These are phyloP conservation scores for Cicer arietinum DNA, from an alignment of 306 rosid genomes.

Conservation along the genomic window DNA sequence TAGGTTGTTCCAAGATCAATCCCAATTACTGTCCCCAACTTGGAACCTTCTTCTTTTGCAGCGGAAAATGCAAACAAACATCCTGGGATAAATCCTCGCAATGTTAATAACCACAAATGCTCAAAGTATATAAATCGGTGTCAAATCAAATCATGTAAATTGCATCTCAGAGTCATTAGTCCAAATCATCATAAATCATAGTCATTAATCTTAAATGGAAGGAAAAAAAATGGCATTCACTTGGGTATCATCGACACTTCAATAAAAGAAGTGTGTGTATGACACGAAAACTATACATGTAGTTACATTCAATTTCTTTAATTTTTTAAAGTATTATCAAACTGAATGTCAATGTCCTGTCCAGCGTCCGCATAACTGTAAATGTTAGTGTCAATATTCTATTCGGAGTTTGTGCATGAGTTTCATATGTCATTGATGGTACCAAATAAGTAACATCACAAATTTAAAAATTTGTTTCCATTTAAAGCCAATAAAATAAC, in stretches of 20 bases:
- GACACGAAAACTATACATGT: too few relatives aligned
- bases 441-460: background rate
- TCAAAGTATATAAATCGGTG: background rate
- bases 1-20: conserved; percentile 97
- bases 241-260: too few relatives aligned
- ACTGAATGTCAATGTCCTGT: too few relatives aligned
- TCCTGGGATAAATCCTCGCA: conserved; percentile 48
- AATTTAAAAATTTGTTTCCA: conserved; percentile 1
- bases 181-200: background rate
- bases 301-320: too few relatives aligned
- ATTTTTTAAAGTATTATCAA: too few relatives aligned
- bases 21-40: conserved; percentile 95
- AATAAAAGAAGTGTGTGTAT: too few relatives aligned
- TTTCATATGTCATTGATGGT: background rate
- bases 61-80: conserved; percentile 78
- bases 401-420: too few relatives aligned
- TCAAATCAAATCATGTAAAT: background rate
- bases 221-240: too few relatives aligned
- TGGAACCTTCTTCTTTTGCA: conserved; percentile 88
- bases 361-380: too few relatives aligned
- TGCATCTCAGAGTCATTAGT: background rate
- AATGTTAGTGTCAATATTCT: too few relatives aligned
- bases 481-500: background rate
- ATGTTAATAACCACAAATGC: conserved; percentile 37
- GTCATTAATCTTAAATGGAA: background rate